Percentiles rank a stretch among this genome's conserved stretches.
Evolutionary conservation across 352 stramenopile genomes (phyloP).

Genomic region (Phytopythium helicoides): DNA sequence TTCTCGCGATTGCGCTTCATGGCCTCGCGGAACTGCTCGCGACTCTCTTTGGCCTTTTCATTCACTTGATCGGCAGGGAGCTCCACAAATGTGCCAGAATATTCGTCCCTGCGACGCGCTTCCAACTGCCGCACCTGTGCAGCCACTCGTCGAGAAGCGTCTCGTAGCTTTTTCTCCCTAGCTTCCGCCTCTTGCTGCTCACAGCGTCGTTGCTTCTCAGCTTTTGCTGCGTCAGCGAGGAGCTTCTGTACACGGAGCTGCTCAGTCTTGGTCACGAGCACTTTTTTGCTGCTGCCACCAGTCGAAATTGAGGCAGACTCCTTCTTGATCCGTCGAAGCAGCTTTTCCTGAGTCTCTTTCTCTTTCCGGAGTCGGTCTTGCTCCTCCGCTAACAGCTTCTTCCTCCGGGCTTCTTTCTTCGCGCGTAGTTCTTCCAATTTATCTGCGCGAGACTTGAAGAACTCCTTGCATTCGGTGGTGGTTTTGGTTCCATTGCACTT

Average conservation of each 20-base stretch:
- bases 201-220: constrained; percentile 35
- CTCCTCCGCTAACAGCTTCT: constrained; percentile 40
- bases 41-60: constrained; percentile 53
- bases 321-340: constrained; percentile 24
- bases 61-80: constrained; percentile 33
- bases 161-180: constrained; percentile 38
- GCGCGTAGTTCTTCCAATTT: constrained; percentile 37
- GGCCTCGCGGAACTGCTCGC: constrained; percentile 54
- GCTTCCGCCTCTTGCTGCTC: constrained; percentile 44
- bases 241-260: constrained; percentile 51
- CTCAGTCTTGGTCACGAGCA: constrained; percentile 52
- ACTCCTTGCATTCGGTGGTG: constrained; percentile 14
- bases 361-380: constrained; percentile 21
- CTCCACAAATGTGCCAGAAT: constrained; percentile 42
- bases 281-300: constrained; percentile 7
- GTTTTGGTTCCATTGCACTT: constrained; percentile 1
- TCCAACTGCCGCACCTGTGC: constrained; percentile 57
- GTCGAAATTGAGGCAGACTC: constrained; percentile 11
- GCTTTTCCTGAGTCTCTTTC: constrained; percentile 26
- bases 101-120: constrained; percentile 43
- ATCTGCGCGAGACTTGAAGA: constrained; percentile 45
- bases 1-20: constrained; percentile 66
- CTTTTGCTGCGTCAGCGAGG: constrained; percentile 24
- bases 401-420: constrained; percentile 46
- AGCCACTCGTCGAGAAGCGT: constrained; percentile 45